Base-by-base conservation (phyloP, 306 rosid species). In the Vachellia pachyceras region DNA sequence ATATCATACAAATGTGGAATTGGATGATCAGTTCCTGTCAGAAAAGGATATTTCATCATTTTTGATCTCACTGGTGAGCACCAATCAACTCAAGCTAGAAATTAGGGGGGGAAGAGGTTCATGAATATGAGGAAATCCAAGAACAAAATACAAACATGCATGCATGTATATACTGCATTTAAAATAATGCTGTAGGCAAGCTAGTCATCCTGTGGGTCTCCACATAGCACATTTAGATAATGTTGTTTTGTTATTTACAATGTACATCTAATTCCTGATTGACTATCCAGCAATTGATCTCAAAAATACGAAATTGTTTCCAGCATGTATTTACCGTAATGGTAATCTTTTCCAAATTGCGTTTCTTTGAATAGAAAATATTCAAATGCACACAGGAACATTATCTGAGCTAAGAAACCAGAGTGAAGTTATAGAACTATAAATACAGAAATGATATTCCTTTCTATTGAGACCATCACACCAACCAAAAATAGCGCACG, bases 21-120 rank as follows among this genome's bases (percentile, higher is more conserved):
- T 73, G 92, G 91, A 85, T 95, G 98, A 90, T 95, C 97, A 77
- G 97, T 95, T 75, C 97, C 98, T 95, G 91, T 64, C 39, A 50
- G 66, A 79, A 79, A 71, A 49, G 75, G 57, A 72, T 66, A 58
- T 65, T 57, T 67, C 57, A 50, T 71, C 76, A 81, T 54, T 45
- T 52, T 64, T 64, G 11, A 40, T 22, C 29, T 72, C 42, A 65
- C 71, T 49, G 33, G 50, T 67, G 65, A 36, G 49, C 46, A 40
- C 70, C 67, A 57, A 36, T 54, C 60, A 66, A 80, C 66, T 76
- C 36, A 22, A 83, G 20, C 40, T 22, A 50, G 64, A 69, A 69
- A 10, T 14, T 35, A 42, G 49, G 44, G 52, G 64, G 49, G 61
- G 79, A 46, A 35, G 60, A 58, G 50, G 73, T 72, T 39, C 40